These are phyloP conservation scores for Dentipellis sp. DNA, from an alignment of 768 basidiomycete genomes.

Conservation along the genomic window DNA sequence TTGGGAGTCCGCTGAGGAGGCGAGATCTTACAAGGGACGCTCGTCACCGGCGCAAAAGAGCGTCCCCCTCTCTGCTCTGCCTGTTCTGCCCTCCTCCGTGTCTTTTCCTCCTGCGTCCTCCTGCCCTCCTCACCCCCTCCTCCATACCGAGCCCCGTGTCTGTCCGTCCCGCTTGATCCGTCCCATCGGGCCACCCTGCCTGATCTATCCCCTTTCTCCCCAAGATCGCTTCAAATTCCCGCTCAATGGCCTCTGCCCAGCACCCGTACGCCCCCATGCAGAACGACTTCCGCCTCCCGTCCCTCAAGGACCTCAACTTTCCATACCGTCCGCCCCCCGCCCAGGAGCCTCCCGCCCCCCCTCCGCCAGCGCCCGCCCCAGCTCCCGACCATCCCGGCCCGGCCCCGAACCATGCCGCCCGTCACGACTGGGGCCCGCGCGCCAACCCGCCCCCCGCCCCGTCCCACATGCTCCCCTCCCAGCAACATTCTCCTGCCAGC, in stretches of 20 bases:
- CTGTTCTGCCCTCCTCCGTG: too few relatives aligned
- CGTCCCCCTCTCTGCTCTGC: too few relatives aligned
- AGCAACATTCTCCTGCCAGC: conserved; percentile 13
- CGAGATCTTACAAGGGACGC: conserved; percentile 14
- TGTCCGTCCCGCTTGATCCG: not conserved
- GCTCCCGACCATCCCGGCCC: conserved; percentile 20
- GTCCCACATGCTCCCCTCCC: conserved; percentile 13
- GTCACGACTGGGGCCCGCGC: conserved; percentile 26
- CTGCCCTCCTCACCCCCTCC: conserved; percentile 1
- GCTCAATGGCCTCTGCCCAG: conserved; percentile 42
- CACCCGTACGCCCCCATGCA: conserved; percentile 33
- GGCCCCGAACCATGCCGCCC: conserved; percentile 21
- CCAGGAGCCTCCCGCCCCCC: conserved; percentile 23
- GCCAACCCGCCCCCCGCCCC: conserved; percentile 12
- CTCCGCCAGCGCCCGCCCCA: conserved; percentile 22
- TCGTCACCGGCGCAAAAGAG: too few relatives aligned
- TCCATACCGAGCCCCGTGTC: not conserved
- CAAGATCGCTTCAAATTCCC: conserved; percentile 21
- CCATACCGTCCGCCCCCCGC: conserved; percentile 28
- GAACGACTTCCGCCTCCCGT: conserved; percentile 50
- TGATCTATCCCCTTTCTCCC: conserved; percentile 27
- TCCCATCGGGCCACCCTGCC: not conserved
- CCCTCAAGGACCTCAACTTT: conserved; percentile 69
- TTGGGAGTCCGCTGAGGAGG: conserved; percentile 4
- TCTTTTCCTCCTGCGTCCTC: too few relatives aligned